Conservation (phyloP, 2,329 filamentous ascomycete species). For the Pseudogymnoascus verrucosus region DNA sequence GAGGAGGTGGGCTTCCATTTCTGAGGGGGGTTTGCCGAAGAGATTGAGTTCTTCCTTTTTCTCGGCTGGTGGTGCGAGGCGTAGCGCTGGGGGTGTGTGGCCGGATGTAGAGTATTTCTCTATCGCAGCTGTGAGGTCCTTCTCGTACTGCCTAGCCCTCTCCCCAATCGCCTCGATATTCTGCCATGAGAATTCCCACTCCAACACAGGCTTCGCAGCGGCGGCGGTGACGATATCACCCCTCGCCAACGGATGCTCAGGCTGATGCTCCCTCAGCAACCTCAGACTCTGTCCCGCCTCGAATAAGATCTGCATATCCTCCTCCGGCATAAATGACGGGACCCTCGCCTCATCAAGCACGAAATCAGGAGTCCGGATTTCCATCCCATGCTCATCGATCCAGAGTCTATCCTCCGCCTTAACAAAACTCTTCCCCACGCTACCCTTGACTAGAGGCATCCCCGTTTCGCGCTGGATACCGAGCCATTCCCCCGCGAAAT, state of each 20-base stretch:
- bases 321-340: conserved; percentile 62
- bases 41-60: conserved; percentile 27
- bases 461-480: conserved; percentile 55
- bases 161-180: conserved; percentile 56
- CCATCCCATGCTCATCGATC: conserved; percentile 51
- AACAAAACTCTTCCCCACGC: conserved; percentile 48
- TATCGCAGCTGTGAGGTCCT: conserved; percentile 31
- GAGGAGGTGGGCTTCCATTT: conserved; percentile 41
- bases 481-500: conserved; percentile 65
- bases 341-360: conserved; percentile 56
- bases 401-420: conserved; percentile 46
- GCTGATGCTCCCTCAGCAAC: conserved; percentile 62
- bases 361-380: conserved; percentile 51
- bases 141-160: conserved; percentile 48
- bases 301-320: conserved; percentile 65
- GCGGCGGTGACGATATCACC: conserved; percentile 38
- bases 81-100: neutral
- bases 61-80: neutral
- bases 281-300: conserved; percentile 71
- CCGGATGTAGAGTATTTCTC: conserved; percentile 15
- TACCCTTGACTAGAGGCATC: conserved; percentile 42
- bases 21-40: conserved; percentile 40
- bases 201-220: conserved; percentile 45
- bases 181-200: conserved; percentile 67
- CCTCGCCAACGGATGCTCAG: conserved; percentile 59